Percentiles rank a stretch among this genome's conserved stretches.
Evolutionary conservation across 805 yeast species (phyloP).

Genomic region (Nakazawaea wyomingensis): DNA sequence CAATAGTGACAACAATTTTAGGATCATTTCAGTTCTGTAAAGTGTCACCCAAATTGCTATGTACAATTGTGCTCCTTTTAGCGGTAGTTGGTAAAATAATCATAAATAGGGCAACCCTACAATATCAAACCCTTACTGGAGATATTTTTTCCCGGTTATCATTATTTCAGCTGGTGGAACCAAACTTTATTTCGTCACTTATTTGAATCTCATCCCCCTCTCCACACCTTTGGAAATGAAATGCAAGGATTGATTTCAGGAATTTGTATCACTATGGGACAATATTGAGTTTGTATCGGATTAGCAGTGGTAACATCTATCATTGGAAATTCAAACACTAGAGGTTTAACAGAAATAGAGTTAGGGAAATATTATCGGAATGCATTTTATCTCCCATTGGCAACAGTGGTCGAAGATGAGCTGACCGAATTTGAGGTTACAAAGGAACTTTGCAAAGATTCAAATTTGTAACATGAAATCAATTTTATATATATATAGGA

Average conservation of each 20-base stretch:
- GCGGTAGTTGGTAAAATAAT: not conserved
- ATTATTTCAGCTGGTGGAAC: slow-evolving; percentile 14
- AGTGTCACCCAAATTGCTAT: slow-evolving; percentile 16
- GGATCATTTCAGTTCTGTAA: slow-evolving; percentile 2
- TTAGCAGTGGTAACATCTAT: slow-evolving; percentile 24
- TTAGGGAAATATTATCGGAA: not conserved
- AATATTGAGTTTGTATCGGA: slow-evolving; percentile 27
- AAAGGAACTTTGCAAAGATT: too few relatives aligned
- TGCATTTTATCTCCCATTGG: slow-evolving; percentile 2
- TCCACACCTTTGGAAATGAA: slow-evolving; percentile 32
- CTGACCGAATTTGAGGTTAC: too few relatives aligned
- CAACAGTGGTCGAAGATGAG: too few relatives aligned
- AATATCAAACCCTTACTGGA: slow-evolving; percentile 24
- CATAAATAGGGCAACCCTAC: not conserved
- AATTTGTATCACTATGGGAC: slow-evolving; percentile 29
- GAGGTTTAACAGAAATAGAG: not conserved
- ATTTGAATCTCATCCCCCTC: slow-evolving; percentile 24
- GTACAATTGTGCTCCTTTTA: not conserved
- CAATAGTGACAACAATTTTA: not conserved
- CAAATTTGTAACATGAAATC: too few relatives aligned
- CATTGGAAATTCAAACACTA: slow-evolving; percentile 18
- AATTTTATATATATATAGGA: too few relatives aligned
- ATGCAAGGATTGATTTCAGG: slow-evolving; percentile 36
- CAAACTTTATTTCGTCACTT: slow-evolving; percentile 30
- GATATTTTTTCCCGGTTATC: slow-evolving; percentile 16